phyloP scores from a whole-genome alignment of 352 stramenopile genomes.

The Phytophthora pistaciae region DNA sequence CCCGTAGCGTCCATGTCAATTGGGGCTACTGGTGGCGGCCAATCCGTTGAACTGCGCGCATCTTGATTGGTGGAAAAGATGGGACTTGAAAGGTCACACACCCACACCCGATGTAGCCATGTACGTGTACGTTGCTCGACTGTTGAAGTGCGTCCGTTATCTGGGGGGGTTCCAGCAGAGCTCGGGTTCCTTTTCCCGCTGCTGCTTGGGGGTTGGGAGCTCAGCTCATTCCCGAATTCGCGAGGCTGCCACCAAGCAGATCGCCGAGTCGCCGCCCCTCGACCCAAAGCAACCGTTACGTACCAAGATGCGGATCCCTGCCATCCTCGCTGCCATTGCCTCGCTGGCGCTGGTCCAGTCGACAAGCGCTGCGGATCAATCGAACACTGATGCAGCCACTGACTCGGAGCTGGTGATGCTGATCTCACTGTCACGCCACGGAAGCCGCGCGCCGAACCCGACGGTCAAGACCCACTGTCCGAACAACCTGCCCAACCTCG shows the following conservation, averaged over 20 bases:
- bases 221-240: conserved; percentile 32
- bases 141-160: conserved; percentile 28
- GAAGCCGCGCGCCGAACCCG: conserved; percentile 76
- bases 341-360: conserved; percentile 27
- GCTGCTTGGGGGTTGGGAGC: not conserved
- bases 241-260: conserved; percentile 11
- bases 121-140: not conserved
- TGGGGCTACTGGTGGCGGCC: conserved; percentile 9
- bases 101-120: conserved; percentile 16
- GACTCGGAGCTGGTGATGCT: conserved; percentile 72
- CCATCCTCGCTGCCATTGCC: conserved; percentile 28
- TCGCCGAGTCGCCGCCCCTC: not conserved
- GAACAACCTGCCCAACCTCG: conserved; percentile 68
- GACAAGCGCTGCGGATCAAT: conserved; percentile 2
- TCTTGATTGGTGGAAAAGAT: conserved; percentile 41
- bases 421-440: conserved; percentile 77
- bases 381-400: not conserved
- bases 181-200: conserved; percentile 23
- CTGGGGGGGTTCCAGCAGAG: conserved; percentile 21
- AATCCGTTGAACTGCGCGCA: conserved; percentile 14
- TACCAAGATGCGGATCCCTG: conserved; percentile 42
- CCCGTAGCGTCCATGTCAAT: conserved; percentile 64
- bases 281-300: conserved; percentile 1
- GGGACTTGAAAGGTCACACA: conserved; percentile 21
- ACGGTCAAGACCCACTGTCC: conserved; percentile 69